Conservation (phyloP, 345 rosid species). For the Populus euphratica region DNA sequence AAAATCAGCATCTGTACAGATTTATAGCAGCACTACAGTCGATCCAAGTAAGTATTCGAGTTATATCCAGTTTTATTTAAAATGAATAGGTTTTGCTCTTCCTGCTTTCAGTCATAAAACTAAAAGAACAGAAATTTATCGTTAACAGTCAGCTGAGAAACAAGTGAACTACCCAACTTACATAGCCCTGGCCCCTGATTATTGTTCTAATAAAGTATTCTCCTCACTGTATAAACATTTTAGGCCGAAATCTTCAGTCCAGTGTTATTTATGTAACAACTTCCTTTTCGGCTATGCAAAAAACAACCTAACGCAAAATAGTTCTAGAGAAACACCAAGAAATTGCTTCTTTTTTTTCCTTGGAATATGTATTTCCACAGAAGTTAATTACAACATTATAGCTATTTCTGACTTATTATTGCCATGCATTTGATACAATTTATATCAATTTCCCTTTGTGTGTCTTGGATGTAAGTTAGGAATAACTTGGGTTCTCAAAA, state of each 20-base stretch:
- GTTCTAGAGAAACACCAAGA: neutral
- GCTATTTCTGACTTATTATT: neutral
- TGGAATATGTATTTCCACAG: neutral
- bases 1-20: conserved; percentile 42
- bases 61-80: neutral
- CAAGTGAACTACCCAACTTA: too few species aligned
- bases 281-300: neutral
- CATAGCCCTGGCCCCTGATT: too few species aligned
- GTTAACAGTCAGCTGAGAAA: too few species aligned
- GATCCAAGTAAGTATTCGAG: conserved; percentile 41
- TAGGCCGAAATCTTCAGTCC: neutral
- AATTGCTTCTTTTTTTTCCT: neutral
- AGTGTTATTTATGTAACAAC: neutral
- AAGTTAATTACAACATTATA: neutral
- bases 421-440: neutral
- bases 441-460: neutral
- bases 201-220: too few species aligned
- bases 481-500: too few species aligned
- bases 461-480: neutral
- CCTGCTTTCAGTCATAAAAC: too few species aligned
- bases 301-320: neutral
- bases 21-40: conserved; percentile 40
- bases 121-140: too few species aligned
- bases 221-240: neutral
- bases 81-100: neutral